A percentile compares a stretch with the other conserved stretches of the same genome.
Conservation (phyloP, 2,329 filamentous ascomycete species). For the Trichoderma pleuroti region DNA sequence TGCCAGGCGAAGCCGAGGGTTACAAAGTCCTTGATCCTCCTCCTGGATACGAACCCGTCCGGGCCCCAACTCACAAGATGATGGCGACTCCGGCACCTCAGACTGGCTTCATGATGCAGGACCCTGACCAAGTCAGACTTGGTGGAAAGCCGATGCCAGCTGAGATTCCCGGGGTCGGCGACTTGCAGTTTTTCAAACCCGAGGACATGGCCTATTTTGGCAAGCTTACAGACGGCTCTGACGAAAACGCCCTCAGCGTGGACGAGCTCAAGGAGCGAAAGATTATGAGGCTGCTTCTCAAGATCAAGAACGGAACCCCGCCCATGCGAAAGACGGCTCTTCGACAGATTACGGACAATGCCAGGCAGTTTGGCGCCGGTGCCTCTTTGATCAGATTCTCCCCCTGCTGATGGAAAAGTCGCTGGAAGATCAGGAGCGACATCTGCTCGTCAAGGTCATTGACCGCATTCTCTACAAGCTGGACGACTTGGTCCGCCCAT, state of each 20-base stretch:
- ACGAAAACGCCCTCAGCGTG: conserved; percentile 87
- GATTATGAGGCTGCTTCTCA: conserved; percentile 93
- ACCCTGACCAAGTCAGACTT: conserved; percentile 77
- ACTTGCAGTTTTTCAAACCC: conserved; percentile 96
- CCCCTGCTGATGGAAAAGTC: conserved; percentile 98
- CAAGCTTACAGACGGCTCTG: conserved; percentile 89
- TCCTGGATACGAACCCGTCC: conserved; percentile 83
- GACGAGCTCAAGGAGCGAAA: conserved; percentile 97
- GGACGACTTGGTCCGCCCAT: conserved; percentile 91
- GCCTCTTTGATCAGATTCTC: conserved; percentile 96
- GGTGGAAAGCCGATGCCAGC: conserved; percentile 89
- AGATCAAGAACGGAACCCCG: conserved; percentile 98
- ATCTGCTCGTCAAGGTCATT: conserved; percentile 97
- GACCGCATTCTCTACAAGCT: conserved; percentile 98
- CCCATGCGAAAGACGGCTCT: conserved; percentile 98
- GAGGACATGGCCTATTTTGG: conserved; percentile 99
- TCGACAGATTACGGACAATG: conserved; percentile 95
- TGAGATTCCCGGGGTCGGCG: conserved; percentile 92
- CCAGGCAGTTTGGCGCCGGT: conserved; percentile 89
- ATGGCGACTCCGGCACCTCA: conserved; percentile 71
- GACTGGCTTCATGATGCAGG: conserved; percentile 94
- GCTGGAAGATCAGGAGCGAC: conserved; percentile 94
- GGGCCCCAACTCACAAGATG: conserved; percentile 71
- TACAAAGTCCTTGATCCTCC: conserved; percentile 91
- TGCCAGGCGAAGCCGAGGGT: conserved; percentile 82